Conservation (phyloP, 441 rosid species). For the Pelargonium cotyledonis region DNA sequence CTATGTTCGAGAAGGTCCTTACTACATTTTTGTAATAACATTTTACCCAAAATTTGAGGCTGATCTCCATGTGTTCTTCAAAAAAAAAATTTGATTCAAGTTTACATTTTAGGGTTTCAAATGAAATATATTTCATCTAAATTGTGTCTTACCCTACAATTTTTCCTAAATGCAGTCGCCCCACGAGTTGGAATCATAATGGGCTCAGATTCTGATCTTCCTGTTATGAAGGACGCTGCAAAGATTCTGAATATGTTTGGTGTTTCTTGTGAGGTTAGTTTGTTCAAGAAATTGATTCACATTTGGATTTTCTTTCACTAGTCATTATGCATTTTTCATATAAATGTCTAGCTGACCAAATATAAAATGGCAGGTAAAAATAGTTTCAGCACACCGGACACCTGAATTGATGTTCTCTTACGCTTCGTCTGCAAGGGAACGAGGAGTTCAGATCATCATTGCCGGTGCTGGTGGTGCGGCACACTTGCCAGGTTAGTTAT, state of each 20-base stretch:
- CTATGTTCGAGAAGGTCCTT: background rate
- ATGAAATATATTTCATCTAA: background rate
- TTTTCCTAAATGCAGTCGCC: slow-evolving; percentile 40
- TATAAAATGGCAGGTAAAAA: slow-evolving; percentile 45
- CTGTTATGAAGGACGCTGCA: slow-evolving; percentile 94
- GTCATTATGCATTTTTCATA: background rate
- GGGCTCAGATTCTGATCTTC: slow-evolving; percentile 99
- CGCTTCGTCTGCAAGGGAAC: slow-evolving; percentile 58
- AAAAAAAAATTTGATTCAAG: background rate
- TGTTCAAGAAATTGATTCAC: slow-evolving; percentile 1
- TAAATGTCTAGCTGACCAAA: slow-evolving; percentile 14
- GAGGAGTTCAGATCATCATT: slow-evolving; percentile 75
- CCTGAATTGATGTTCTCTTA: slow-evolving; percentile 84
- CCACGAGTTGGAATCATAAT: slow-evolving; percentile 82
- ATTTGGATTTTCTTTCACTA: slow-evolving; percentile 1
- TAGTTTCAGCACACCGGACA: slow-evolving; percentile 87
- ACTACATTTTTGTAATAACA: background rate
- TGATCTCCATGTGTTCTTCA: background rate
- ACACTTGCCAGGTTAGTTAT: slow-evolving; percentile 74
- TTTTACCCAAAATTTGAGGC: background rate
- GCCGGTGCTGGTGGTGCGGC: slow-evolving; percentile 99
- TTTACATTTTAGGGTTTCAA: background rate
- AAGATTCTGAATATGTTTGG: slow-evolving; percentile 53
- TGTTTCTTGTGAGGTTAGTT: slow-evolving; percentile 64
- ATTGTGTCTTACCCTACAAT: background rate